These are phyloP conservation scores for Betula pendula DNA, from an alignment of 306 rosid species.

Conservation along the genomic window DNA sequence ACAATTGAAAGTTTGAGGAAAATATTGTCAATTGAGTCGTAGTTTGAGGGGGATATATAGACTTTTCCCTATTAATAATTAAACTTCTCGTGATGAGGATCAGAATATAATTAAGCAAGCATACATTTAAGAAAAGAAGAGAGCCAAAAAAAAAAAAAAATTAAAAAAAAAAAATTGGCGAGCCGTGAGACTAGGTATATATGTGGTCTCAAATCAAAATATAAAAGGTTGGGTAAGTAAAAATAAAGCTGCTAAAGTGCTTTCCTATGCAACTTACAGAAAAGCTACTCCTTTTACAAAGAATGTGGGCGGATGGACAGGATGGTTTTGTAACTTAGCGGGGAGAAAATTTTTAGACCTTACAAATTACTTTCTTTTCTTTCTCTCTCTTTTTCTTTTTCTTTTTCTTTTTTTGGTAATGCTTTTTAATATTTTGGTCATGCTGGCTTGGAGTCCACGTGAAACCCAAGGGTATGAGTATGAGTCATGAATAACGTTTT, in stretches of 20 bases:
- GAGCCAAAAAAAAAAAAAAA: neutral
- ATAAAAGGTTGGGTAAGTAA: slow-evolving; percentile 17
- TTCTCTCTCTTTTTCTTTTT: neutral
- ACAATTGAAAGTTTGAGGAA: too few species aligned
- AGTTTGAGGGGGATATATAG: too few species aligned
- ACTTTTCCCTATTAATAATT: too few species aligned
- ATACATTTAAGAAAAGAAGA: slow-evolving; percentile 17
- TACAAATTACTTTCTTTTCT: neutral
- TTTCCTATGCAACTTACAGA: slow-evolving; percentile 46
- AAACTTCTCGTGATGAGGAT: too few species aligned
- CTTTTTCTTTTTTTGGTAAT: neutral
- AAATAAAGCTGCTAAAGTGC: slow-evolving; percentile 47
- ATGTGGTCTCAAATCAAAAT: slow-evolving; percentile 41
- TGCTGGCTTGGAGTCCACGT: slow-evolving; percentile 11
- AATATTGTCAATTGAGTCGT: too few species aligned
- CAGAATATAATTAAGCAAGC: too few species aligned
- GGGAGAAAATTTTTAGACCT: too few species aligned
- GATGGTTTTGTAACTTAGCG: slow-evolving; percentile 31
- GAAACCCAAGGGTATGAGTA: too few species aligned
- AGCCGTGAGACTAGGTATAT: slow-evolving; percentile 14
- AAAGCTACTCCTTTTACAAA: slow-evolving; percentile 31
- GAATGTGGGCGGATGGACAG: too few species aligned
- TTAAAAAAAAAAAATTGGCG: too few species aligned
- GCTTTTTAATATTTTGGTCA: neutral
- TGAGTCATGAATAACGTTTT: too few species aligned